phyloP scores from a whole-genome alignment of 352 stramenopile species.

The Salisapilia sapeloensis region DNA sequence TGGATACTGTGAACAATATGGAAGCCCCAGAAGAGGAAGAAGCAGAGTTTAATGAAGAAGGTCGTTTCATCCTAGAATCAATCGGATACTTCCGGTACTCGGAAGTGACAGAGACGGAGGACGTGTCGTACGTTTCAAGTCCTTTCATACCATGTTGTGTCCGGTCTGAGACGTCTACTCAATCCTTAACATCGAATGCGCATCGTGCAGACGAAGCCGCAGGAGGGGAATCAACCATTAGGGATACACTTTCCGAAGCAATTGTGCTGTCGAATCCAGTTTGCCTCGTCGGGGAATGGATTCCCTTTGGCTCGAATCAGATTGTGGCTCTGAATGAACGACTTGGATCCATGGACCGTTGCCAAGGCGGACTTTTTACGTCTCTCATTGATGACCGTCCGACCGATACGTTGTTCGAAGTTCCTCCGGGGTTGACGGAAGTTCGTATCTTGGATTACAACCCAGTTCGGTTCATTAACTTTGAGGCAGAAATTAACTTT shows the following conservation, averaged over 20 bases:
- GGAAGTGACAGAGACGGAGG: slow-evolving; percentile 89
- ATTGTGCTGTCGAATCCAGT: slow-evolving; percentile 90
- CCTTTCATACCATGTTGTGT: slow-evolving; percentile 92
- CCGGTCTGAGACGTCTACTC: slow-evolving; percentile 64
- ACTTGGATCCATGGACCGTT: slow-evolving; percentile 88
- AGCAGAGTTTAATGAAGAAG: slow-evolving; percentile 14
- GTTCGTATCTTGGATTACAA: slow-evolving; percentile 94
- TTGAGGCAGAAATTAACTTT: slow-evolving; percentile 94
- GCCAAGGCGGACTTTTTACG: slow-evolving; percentile 89
- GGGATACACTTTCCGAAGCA: slow-evolving; percentile 85
- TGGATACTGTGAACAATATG: not conserved
- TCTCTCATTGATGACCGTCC: slow-evolving; percentile 76
- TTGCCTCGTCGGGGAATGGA: slow-evolving; percentile 91
- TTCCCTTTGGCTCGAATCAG: slow-evolving; percentile 94
- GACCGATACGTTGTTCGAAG: slow-evolving; percentile 64
- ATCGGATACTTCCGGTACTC: slow-evolving; percentile 84
- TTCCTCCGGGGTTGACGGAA: slow-evolving; percentile 80
- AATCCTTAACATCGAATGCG: slow-evolving; percentile 77
- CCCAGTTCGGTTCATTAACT: slow-evolving; percentile 94
- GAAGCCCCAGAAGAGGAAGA: slow-evolving; percentile 1
- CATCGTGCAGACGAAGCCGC: slow-evolving; percentile 79
- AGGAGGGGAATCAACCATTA: slow-evolving; percentile 71
- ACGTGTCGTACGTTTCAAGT: slow-evolving; percentile 90
- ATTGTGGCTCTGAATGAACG: slow-evolving; percentile 92
- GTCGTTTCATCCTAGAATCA: slow-evolving; percentile 49